Evolutionary conservation across 148 eudicot species (phyloP).

Genomic region (Vaccinium vitisidaea): DNA sequence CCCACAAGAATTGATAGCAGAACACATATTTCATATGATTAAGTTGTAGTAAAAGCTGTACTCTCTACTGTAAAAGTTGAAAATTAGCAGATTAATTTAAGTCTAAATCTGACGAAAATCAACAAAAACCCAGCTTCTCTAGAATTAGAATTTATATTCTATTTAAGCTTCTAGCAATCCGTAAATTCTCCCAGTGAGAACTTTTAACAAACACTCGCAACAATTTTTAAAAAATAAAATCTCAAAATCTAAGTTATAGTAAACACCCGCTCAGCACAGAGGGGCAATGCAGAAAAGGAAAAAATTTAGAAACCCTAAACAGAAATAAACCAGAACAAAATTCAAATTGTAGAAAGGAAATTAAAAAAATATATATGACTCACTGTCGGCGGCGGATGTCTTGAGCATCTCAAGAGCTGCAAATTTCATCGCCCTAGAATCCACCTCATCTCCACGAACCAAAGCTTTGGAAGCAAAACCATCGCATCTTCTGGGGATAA

Average conservation of each 20-base stretch:
- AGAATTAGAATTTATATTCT: no score
- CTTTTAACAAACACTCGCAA: no score
- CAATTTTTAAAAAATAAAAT: no score
- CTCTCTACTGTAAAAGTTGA: no score
- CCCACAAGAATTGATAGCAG: background rate
- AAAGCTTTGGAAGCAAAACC: slow-evolving; percentile 17
- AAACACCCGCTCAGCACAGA: background rate
- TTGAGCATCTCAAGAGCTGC: slow-evolving; percentile 38
- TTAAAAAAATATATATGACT: slow-evolving; percentile 4
- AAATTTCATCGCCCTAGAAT: slow-evolving; percentile 23
- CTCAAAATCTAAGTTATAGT: no score
- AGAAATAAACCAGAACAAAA: background rate
- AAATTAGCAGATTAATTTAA: no score
- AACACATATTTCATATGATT: no score
- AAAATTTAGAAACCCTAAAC: background rate
- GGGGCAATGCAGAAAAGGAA: background rate
- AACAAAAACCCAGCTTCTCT: no score
- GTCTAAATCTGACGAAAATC: no score
- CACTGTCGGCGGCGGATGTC: slow-evolving; percentile 42
- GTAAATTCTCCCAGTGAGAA: no score
- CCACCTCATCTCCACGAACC: slow-evolving; percentile 11
- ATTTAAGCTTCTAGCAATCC: no score
- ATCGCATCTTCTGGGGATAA: slow-evolving; percentile 26
- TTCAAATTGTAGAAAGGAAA: background rate
- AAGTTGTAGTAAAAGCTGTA: no score